These are phyloP conservation scores for Sonneratia caseolaris DNA, from an alignment of 345 rosid genomes.

Conservation along the genomic window DNA sequence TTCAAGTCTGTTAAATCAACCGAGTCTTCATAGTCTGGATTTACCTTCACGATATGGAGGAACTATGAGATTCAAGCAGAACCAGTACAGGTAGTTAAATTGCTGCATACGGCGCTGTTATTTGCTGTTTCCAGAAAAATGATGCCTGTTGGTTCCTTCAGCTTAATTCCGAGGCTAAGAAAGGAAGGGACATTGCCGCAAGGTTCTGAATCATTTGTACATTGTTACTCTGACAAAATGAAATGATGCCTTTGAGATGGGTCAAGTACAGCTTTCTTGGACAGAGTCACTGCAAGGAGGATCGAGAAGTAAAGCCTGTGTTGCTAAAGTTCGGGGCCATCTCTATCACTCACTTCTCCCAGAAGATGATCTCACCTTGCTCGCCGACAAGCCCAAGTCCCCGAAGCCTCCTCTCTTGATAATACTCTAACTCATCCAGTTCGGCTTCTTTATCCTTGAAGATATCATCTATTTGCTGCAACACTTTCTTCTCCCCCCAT, in stretches of 20 bases:
- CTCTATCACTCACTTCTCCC: conserved; percentile 39
- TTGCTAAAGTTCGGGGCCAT: background rate
- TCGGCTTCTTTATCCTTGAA: conserved; percentile 62
- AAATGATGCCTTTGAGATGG: background rate
- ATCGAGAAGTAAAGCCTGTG: background rate
- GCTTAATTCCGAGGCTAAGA: background rate
- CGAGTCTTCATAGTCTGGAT: background rate
- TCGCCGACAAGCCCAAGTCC: conserved; percentile 88
- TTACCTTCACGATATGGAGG: background rate
- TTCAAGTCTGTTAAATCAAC: background rate
- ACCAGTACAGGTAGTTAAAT: too few relatives aligned
- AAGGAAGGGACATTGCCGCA: background rate
- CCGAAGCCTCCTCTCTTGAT: conserved; percentile 84
- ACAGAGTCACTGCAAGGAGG: background rate
- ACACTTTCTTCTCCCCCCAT: conserved; percentile 71
- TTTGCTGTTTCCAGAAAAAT: background rate
- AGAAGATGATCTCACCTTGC: conserved; percentile 95
- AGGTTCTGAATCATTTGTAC: background rate
- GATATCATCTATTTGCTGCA: conserved; percentile 59
- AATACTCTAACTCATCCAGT: conserved; percentile 62
- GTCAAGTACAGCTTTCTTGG: background rate
- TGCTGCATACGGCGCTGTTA: background rate
- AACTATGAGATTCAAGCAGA: too few relatives aligned
- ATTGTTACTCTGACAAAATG: background rate
- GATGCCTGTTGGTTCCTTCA: background rate